Base-by-base conservation (phyloP, 2,329 filamentous ascomycete genomes). In the Dactylonectria macrodidyma region DNA sequence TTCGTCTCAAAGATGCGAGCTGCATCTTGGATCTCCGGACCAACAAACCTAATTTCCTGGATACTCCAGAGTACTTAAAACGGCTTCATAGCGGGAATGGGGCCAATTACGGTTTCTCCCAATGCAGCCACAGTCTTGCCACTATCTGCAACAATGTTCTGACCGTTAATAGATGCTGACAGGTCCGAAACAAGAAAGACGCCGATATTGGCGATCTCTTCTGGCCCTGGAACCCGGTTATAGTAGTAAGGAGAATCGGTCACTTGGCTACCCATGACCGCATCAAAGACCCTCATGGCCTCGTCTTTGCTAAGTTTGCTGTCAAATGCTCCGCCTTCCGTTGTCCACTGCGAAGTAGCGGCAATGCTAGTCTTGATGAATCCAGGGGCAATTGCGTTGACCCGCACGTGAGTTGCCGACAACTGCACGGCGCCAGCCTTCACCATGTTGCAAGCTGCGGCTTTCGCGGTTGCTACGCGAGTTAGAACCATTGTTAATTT, bases 81-180 rank as follows among this genome's bases (percentile, higher is more conserved):
- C 12, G 67, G 67, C 12, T 36, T 47, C 65, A 68, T 58, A 1
- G 57, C 48, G 8, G 58, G 12, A 6, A 72, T 33, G 4, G 54
- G 61, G 22, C 44, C 61, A 8, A 65, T 65, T 14, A 62, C 52
- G 14, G 33, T 58, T 19, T 69, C 61, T 2, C 64, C 54, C 36
- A 54, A 60, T 1, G 64, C 69, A 10, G 70, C 66, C 1, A 41
- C 63, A 2, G 62, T 65, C 36, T 66, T 71, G 5, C 72, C 72
- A 34, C 59, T 60, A 38, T 73, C 68, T 3, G 68, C 72, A 14
- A 73, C 54, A 48, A 73, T 73, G n/a, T 65, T 70, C 34, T 72
- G 66, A 1, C 56, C 68, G 51, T 73, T 71, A 5, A 73, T 50
- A 1, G 68, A 64, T 5, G 67, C 62, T 1, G 62, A 22, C 2